Base-by-base conservation (phyloP, 257 asterid genomes). In the Dorcoceras hygrometricum region DNA sequence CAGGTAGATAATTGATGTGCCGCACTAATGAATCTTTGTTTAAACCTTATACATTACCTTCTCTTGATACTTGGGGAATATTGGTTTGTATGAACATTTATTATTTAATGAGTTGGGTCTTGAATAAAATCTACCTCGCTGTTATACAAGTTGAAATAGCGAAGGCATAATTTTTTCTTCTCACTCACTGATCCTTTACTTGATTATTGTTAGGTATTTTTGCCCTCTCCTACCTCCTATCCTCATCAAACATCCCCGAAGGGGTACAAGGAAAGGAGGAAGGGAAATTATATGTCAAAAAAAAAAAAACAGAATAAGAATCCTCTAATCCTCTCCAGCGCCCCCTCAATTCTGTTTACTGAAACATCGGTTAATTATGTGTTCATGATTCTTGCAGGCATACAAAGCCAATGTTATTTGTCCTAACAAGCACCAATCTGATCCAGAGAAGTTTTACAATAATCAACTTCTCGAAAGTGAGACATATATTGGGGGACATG, bases 401-500 rank as follows among this genome's bases (percentile, higher is more conserved):
- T 88, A 93, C 65, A 68, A 81, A 73, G 99, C 99, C 77, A 86
- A 90, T 78, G 99, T 93, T 61, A 81, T 93, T 72, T 93, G 97
- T 79, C 99, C 99, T 63, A 93, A 93, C 82, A 93, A 93, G 71
- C 99, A 93, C 84, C 99, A 90, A 77, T 80, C 91, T 66, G 97
- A 93, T 84, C 95, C 99, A 1, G 99, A 93, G 87, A 90, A 88
- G 83, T 93, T 93, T 83, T 81, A 86, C 80, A 75, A 83, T 4
- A 87, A 75, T 76, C 86, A 80, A 56, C 90, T 93, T 69, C 94
- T 93, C 59, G 99, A 93, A 85, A 93, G 99, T 68, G 99, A 93
- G 81, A 93, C 99, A 29, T 93, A 93, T 77, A 93, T 93, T 50
- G 99, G 99, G 56, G 99, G 99, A 53, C 99, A 93, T 70, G 99